These are phyloP conservation scores for Malassezia restricta DNA, from an alignment of 1,284 basidiomycete genomes.

Conservation along the genomic window DNA sequence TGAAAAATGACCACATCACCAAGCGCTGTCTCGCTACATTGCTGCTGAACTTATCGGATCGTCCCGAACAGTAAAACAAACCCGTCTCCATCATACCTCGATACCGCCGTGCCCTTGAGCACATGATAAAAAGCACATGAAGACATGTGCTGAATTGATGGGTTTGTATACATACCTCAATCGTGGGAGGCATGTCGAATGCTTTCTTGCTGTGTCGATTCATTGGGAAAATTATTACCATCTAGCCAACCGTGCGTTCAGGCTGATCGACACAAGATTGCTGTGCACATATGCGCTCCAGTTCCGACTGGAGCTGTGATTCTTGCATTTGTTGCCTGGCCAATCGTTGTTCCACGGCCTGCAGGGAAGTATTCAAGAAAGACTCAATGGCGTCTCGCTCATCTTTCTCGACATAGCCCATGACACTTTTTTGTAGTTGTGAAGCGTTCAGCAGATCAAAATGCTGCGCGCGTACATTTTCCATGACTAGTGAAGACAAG, in stretches of 20 bases:
- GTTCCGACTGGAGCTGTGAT: conserved; percentile 20
- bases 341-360: conserved; percentile 20
- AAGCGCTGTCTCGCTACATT: conserved; percentile 80
- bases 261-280: not conserved
- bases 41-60: conserved; percentile 67
- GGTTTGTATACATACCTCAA: too few species aligned
- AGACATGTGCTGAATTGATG: too few species aligned
- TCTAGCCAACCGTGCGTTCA: too few species aligned
- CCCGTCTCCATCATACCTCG: not conserved
- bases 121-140: not conserved
- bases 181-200: not conserved
- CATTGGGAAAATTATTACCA: too few species aligned
- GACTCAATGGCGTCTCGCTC: conserved; percentile 30
- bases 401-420: conserved; percentile 42
- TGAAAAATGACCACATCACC: conserved; percentile 52
- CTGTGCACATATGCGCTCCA: conserved; percentile 12
- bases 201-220: too few species aligned
- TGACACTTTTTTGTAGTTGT: conserved; percentile 31
- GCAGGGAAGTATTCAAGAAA: conserved; percentile 28
- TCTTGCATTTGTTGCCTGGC: conserved; percentile 30
- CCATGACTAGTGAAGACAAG: conserved; percentile 30
- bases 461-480: conserved; percentile 31
- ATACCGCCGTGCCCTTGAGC: not conserved
- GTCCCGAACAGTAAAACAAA: conserved; percentile 39
- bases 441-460: conserved; percentile 35